Percentiles rank a stretch among this genome's conserved stretches.
Conservation (phyloP, 352 stramenopile genomes). For the Phytophthora boehmeriae region DNA sequence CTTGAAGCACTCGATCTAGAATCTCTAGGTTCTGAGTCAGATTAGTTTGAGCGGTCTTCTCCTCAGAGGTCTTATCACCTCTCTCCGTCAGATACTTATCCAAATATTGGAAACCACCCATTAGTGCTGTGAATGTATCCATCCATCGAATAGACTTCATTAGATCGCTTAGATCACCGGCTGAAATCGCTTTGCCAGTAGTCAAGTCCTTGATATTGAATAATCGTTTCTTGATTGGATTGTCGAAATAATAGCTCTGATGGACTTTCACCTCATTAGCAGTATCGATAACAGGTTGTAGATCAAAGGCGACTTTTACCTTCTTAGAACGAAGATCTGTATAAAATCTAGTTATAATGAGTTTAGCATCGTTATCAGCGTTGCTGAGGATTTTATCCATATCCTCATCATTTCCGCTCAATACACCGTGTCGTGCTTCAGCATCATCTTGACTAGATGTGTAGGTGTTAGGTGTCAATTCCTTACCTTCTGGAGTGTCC, state of each 20-base stretch:
- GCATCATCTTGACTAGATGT: no score
- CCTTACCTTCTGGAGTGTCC: background rate
- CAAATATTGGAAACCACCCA: background rate
- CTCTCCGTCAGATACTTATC: conserved; percentile 2
- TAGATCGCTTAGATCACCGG: background rate
- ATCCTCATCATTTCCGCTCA: background rate
- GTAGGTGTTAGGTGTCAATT: background rate
- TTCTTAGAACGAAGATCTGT: background rate
- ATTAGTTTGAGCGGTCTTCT: no score
- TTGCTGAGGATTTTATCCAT: background rate
- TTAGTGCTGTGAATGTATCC: background rate
- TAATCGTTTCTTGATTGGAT: background rate
- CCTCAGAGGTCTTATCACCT: no score
- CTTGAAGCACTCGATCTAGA: no score
- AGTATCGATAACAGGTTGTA: conserved; percentile 1
- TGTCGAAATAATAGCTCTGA: conserved; percentile 5
- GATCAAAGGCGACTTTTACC: conserved; percentile 1
- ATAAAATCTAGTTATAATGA: conserved; percentile 7
- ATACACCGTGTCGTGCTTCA: no score
- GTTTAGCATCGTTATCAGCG: conserved; percentile 16
- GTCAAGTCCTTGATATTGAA: conserved; percentile 18
- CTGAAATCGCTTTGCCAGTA: conserved; percentile 14
- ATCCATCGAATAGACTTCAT: background rate
- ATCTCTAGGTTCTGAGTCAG: background rate
- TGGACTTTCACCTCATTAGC: background rate